Evolutionary conservation across 2,329 filamentous ascomycete genomes (phyloP), one percentile per base, ranked within the genome.

Genomic region (Clathrospora elynae): DNA sequence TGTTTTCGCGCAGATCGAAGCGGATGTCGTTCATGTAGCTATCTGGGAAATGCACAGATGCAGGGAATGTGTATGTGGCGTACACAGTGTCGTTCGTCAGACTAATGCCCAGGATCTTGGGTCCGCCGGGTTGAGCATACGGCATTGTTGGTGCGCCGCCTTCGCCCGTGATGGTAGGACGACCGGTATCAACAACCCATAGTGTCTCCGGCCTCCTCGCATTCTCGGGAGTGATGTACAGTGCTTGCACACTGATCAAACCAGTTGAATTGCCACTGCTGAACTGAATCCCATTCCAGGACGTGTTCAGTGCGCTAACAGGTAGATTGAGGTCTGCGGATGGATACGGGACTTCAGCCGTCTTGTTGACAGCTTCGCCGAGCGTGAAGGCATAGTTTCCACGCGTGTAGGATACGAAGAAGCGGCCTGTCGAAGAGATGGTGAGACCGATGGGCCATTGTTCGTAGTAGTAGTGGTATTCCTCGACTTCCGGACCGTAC

Each of bases 21-120:
- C 77, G 74, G 13, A 79, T 68, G 43, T 79, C 77, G 55, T 79
- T 79, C 26, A 78, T 70, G 52, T 79, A 79, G 19, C 68, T 74
- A 48, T 75, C 73, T 4, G 71, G 51, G 40, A 68, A 75, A 6
- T 74, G 73, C 3, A 78, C 74, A 7, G 53, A 64, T 2, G 65
- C 43, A 1, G 73, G 72, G 55, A 80, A 79, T 1, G 75, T 59
- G 47, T 78, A 79, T 1, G 74, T 79, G 36, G 74, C 66, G 60
- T 78, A 72, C 28, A 78, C 62, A 5, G 66, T 59, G 55, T 78
- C 68, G 40, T 68, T 78, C 0, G 53, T 52, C 6, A 79, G 62
- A 38, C 74, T 60, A 11, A 80, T 69, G 2, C 74, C 75, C n/a
- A 79, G 54, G n/a, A 79, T 66, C 46, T 79, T 80, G 0, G 76